Conservation (phyloP, 345 rosid species). For the Eucalyptus fibrosa region DNA sequence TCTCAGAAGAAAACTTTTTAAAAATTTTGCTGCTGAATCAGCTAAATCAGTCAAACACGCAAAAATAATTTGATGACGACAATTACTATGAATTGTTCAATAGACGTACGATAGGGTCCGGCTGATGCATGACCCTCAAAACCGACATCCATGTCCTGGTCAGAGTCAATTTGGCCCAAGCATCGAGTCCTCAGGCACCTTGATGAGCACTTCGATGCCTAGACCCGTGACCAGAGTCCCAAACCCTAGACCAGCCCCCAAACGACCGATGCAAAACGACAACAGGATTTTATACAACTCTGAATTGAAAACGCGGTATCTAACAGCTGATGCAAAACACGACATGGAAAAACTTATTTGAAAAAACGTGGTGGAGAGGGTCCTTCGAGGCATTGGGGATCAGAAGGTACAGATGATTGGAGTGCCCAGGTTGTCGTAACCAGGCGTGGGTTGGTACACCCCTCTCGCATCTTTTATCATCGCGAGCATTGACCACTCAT, state of each 20-base stretch:
- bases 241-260: not conserved
- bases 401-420: not conserved
- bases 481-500: constrained; percentile 36
- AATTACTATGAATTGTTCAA: too few relatives aligned
- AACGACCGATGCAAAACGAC: not conserved
- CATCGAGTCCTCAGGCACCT: too few relatives aligned
- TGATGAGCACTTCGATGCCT: too few relatives aligned
- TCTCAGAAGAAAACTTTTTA: not conserved
- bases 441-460: constrained; percentile 29
- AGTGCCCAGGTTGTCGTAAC: constrained; percentile 53
- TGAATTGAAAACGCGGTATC: accelerated
- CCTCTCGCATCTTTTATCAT: constrained; percentile 10
- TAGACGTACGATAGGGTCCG: too few relatives aligned
- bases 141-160: not conserved
- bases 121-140: not conserved
- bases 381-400: not conserved
- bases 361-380: accelerated
- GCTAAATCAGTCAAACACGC: not conserved
- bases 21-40: not conserved
- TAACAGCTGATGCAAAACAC: too few relatives aligned
- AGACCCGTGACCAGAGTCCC: not conserved
- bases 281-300: too few relatives aligned
- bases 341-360: too few relatives aligned
- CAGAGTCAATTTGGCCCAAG: not conserved
- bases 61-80: too few relatives aligned